Conservation (phyloP, 2,329 filamentous ascomycete genomes). For the Aspergillus neotritici region DNA sequence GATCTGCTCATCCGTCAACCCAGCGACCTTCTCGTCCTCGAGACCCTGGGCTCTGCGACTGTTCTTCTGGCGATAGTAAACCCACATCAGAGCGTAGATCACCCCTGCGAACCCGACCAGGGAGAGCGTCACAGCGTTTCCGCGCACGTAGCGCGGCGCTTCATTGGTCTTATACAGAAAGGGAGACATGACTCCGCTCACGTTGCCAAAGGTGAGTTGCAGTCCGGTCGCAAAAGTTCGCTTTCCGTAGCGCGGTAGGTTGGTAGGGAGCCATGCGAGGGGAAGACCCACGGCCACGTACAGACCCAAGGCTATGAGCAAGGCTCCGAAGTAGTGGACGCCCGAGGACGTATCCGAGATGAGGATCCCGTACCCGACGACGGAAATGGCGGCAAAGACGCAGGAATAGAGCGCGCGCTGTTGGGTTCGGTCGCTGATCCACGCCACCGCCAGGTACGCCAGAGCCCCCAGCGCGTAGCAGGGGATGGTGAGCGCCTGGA, state of each 20-base stretch:
- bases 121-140: constrained; percentile 57
- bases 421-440: constrained; percentile 62
- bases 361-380: constrained; percentile 64
- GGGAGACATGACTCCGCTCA: constrained; percentile 65
- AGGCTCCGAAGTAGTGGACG: constrained; percentile 69
- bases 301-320: constrained; percentile 67
- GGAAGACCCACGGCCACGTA: constrained; percentile 57
- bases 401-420: constrained; percentile 60
- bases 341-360: constrained; percentile 55
- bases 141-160: constrained; percentile 54
- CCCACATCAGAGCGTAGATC: constrained; percentile 53
- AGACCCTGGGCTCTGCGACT: constrained; percentile 31
- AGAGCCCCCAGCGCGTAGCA: constrained; percentile 69
- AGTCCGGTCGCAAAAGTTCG: constrained; percentile 65
- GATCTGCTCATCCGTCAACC: constrained; percentile 38
- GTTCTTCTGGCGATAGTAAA: constrained; percentile 49
- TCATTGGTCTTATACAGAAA: constrained; percentile 50
- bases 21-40: constrained; percentile 35
- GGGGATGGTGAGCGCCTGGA: constrained; percentile 72
- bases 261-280: constrained; percentile 57
- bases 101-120: constrained; percentile 52
- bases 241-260: constrained; percentile 70
- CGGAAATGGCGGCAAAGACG: constrained; percentile 56
- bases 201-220: constrained; percentile 66
- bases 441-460: constrained; percentile 61